Evolutionary conservation across 352 stramenopile species (phyloP), one percentile per base, ranked within the genome.

Genomic region (Phytophthora pseudosyringae): DNA sequence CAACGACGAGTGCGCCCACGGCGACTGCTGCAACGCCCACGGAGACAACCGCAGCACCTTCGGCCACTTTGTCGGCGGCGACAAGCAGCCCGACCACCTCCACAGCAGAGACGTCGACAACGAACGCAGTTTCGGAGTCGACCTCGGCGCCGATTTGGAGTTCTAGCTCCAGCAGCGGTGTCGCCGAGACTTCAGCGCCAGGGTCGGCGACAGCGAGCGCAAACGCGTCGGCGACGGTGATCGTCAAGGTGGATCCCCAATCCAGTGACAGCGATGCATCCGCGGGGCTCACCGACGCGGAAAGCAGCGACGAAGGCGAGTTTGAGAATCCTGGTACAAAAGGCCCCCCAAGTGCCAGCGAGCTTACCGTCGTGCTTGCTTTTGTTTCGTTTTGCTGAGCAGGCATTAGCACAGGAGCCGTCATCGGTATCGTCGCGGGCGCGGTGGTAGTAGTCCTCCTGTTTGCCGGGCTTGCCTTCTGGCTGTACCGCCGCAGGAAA

Each of bases 191-290:
- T 16, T 29, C 28, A 28, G 50, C 54, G 0, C 55, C 58, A n/a
- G 50, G 46, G 28, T 54, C 53, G 16, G 45, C 64, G 4, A 51
- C 48, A 8, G 59, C 69, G 26, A 74, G 35, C 11, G 59, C 69
- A 18, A 74, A 62, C 12, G 60, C 69, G 3, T 59, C 69, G 10
- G 48, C 64, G 3, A 76, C 64, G 5, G 54, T 76, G 13, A 54
- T 69, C 18, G 44, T 71, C 16, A 51, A 59, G 18, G 44, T 59
- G 10, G 35, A 56, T 36, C 67, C 64, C 9, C 36, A 60, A 1
- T 57, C 41, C 7, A 36, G 39, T 25, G 69, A 67, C 18, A 51
- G 21, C n/a, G 54, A 64, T 32, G 33, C 33, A n/a, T 69, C 59
- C 1, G 71, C 69, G 10, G 54, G 53, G 11, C 8, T 59, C 16